These are phyloP conservation scores for Aspergillus egyptiacus DNA, from an alignment of 495 filamentous ascomycete species.

Conservation along the genomic window DNA sequence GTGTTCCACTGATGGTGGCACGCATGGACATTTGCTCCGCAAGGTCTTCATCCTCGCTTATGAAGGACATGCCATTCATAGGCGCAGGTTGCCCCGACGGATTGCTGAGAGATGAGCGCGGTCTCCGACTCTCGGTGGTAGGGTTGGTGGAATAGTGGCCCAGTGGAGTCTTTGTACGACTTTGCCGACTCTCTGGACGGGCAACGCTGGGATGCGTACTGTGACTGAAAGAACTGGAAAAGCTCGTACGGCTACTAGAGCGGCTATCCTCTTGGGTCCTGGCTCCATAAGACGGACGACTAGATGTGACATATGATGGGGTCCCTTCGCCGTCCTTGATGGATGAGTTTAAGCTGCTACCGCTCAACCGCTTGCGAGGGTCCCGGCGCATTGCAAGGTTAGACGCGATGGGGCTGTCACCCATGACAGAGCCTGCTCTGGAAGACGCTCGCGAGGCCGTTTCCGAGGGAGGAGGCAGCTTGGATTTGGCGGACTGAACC, in stretches of 20 bases:
- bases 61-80: slow-evolving; percentile 36
- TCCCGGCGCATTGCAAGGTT: slow-evolving; percentile 71
- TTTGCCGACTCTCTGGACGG: slow-evolving; percentile 64
- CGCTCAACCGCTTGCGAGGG: slow-evolving; percentile 58
- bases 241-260: slow-evolving; percentile 45
- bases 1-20: slow-evolving; percentile 22
- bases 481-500: slow-evolving; percentile 88
- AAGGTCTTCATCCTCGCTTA: slow-evolving; percentile 39
- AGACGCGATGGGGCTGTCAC: slow-evolving; percentile 56
- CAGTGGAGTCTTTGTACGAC: slow-evolving; percentile 60
- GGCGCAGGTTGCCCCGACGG: slow-evolving; percentile 29
- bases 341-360: slow-evolving; percentile 55
- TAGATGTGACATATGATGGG: slow-evolving; percentile 39
- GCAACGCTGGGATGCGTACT: slow-evolving; percentile 31
- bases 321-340: slow-evolving; percentile 41
- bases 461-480: slow-evolving; percentile 71
- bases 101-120: slow-evolving; percentile 44
- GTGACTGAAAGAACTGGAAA: slow-evolving; percentile 41
- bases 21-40: slow-evolving; percentile 34
- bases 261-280: slow-evolving; percentile 37
- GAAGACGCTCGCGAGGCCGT: slow-evolving; percentile 82
- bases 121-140: slow-evolving; percentile 40
- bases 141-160: slow-evolving; percentile 46
- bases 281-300: slow-evolving; percentile 47
- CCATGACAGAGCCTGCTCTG: slow-evolving; percentile 48